Percentiles rank a stretch among this genome's conserved stretches.
These are phyloP conservation scores for Oryza officinalis DNA, from an alignment of 176 grass and related monocot species.

Conservation along the genomic window DNA sequence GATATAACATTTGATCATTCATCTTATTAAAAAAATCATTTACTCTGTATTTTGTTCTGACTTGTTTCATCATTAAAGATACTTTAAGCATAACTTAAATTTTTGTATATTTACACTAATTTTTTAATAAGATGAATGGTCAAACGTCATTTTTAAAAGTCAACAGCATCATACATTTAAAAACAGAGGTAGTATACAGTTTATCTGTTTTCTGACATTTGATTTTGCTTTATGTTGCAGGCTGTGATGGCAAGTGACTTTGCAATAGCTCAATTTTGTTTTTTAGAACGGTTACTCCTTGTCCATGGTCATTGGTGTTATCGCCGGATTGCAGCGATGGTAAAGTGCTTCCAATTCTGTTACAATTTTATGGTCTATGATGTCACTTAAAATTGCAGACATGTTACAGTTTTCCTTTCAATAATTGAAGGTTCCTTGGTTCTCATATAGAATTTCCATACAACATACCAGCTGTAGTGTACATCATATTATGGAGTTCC, in stretches of 20 bases:
- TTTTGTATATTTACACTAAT: too few relatives aligned
- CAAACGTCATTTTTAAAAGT: too few relatives aligned
- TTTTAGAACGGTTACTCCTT: constrained; percentile 81
- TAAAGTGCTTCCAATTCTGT: constrained; percentile 31
- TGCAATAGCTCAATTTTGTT: constrained; percentile 87
- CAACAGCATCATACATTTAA: too few relatives aligned
- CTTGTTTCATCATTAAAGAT: too few relatives aligned
- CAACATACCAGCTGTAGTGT: not conserved
- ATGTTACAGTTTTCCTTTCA: not conserved
- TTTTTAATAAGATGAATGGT: too few relatives aligned
- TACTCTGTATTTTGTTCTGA: too few relatives aligned
- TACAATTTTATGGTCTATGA: not conserved
- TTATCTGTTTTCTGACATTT: constrained; percentile 24
- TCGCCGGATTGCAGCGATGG: constrained; percentile 90
- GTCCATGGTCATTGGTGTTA: constrained; percentile 99
- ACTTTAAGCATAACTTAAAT: too few relatives aligned
- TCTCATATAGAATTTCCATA: not conserved
- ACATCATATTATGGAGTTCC: not conserved
- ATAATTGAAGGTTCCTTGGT: not conserved
- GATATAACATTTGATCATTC: too few relatives aligned
- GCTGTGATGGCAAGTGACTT: constrained; percentile 95
- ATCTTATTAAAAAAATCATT: too few relatives aligned
- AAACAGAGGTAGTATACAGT: not conserved
- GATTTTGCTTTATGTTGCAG: constrained; percentile 48
- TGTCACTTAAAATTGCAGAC: not conserved